phyloP scores from a whole-genome alignment of 1,284 basidiomycete genomes.

The Puccinia triticina region DNA sequence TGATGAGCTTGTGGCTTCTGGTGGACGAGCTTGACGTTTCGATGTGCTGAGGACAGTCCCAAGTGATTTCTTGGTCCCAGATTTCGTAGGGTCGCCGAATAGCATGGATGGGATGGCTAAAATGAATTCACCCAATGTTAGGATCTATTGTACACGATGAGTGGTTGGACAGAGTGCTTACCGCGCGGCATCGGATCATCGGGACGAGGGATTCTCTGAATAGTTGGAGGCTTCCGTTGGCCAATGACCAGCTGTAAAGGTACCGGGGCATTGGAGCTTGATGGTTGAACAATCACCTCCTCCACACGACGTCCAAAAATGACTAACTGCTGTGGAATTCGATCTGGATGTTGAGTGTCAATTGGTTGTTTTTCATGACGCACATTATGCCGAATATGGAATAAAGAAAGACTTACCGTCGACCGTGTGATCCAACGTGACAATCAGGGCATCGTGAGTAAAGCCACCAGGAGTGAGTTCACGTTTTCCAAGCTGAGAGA shows the following conservation, averaged over 20 bases:
- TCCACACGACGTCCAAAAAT: constrained; percentile 34
- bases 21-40: constrained; percentile 15
- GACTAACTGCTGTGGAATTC: constrained; percentile 23
- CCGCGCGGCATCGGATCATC: constrained; percentile 52
- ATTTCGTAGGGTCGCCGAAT: constrained; percentile 3
- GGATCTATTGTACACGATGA: not conserved
- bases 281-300: constrained; percentile 18
- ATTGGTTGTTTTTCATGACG: not conserved
- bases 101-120: constrained; percentile 10
- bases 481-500: constrained; percentile 42
- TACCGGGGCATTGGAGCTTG: constrained; percentile 23
- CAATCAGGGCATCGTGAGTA: constrained; percentile 36
- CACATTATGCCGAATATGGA: not conserved
- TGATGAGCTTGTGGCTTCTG: constrained; percentile 4
- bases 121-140: not conserved
- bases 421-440: constrained; percentile 36
- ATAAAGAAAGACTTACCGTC: constrained; percentile 31
- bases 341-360: constrained; percentile 13
- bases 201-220: constrained; percentile 41
- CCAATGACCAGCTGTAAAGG: constrained; percentile 47
- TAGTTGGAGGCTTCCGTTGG: constrained; percentile 8
- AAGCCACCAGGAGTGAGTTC: constrained; percentile 26
- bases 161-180: constrained; percentile 6
- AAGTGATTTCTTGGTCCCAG: not conserved
- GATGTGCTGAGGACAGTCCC: constrained; percentile 5